Conservation (phyloP, 2,329 filamentous ascomycete species). For the Curvularia sp. region DNA sequence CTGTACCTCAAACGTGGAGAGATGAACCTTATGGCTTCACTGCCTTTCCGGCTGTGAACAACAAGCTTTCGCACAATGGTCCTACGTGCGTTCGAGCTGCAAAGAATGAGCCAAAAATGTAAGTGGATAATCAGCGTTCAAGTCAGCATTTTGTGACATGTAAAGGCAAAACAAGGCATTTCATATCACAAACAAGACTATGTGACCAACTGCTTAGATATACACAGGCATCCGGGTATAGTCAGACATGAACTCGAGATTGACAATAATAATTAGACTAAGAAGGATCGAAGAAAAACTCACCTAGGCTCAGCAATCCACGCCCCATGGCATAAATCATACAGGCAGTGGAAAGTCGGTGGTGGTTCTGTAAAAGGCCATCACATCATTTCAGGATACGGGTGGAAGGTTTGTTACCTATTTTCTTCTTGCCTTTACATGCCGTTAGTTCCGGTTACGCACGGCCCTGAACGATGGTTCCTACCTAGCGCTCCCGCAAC, state of each 20-base stretch:
- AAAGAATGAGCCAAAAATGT: no score
- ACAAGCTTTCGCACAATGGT: no score
- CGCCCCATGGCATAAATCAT: background rate
- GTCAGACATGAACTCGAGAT: background rate
- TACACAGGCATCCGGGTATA: background rate
- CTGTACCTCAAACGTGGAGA: no score
- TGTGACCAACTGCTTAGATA: background rate
- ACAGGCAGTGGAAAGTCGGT: background rate
- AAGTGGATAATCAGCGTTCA: no score
- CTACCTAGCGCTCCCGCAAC: constrained; percentile 2
- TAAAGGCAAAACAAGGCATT: background rate
- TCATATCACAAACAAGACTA: background rate
- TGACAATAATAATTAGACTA: background rate
- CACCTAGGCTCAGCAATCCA: background rate
- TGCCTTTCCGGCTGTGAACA: no score
- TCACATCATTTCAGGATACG: background rate
- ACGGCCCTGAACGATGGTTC: background rate
- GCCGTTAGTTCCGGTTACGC: background rate
- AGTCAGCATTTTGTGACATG: no score
- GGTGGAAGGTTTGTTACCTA: background rate
- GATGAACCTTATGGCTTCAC: no score
- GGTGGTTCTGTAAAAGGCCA: background rate
- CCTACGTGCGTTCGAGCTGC: no score
- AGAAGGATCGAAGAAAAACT: no score
- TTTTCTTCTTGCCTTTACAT: background rate